These are phyloP conservation scores for Leccinum fibrillosum DNA, from an alignment of 768 basidiomycete genomes.

Conservation along the genomic window DNA sequence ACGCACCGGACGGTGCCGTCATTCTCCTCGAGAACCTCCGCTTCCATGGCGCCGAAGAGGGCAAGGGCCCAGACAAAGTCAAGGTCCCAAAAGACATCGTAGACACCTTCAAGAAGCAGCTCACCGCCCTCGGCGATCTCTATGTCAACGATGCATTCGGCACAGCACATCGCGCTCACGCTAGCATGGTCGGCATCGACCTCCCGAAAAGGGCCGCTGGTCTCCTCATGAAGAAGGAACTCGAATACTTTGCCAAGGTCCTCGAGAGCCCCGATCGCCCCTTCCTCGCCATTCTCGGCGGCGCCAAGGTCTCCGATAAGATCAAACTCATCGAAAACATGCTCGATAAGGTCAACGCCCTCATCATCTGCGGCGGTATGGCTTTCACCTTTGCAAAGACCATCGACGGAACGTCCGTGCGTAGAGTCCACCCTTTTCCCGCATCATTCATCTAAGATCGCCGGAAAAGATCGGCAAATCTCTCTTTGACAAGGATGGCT, in stretches of 20 bases:
- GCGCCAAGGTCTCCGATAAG: constrained; percentile 99
- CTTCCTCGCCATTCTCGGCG: constrained; percentile 97
- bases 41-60: constrained; percentile 98
- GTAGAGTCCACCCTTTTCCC: constrained; percentile 15
- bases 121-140: constrained; percentile 91
- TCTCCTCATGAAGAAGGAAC: constrained; percentile 97
- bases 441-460: constrained; percentile 1
- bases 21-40: constrained; percentile 96
- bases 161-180: constrained; percentile 97
- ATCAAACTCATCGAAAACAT: constrained; percentile 98
- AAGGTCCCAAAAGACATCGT: constrained; percentile 87
- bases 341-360: constrained; percentile 95
- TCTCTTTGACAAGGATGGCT: constrained; percentile 86
- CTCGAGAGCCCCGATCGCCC: constrained; percentile 92
- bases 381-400: constrained; percentile 99
- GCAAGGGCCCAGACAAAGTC: constrained; percentile 93
- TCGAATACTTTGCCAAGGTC: constrained; percentile 98
- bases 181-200: constrained; percentile 97
- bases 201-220: constrained; percentile 90
- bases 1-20: constrained; percentile 57
- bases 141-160: constrained; percentile 99
- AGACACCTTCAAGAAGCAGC: constrained; percentile 76
- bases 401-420: constrained; percentile 70
- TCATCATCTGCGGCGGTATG: constrained; percentile 99
- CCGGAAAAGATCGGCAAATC: constrained; percentile 78